Percentiles rank a stretch among this genome's conserved stretches.
Conservation (phyloP, 306 rosid species). For the Lablab purpureus region DNA sequence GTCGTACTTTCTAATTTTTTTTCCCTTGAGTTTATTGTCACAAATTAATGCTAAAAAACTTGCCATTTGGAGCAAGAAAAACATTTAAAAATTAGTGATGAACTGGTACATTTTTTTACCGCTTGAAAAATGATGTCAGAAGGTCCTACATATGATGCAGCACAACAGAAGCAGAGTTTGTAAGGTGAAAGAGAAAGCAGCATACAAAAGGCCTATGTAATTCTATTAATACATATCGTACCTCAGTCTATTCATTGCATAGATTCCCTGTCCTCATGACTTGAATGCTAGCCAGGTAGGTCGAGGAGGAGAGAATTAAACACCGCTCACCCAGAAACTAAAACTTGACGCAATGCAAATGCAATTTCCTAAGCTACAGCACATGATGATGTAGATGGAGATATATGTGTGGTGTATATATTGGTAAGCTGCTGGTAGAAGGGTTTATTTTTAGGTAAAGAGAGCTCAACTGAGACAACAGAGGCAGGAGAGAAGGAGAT, state of each 20-base stretch:
- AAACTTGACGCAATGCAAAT: slow-evolving; percentile 36
- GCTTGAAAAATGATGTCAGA: slow-evolving; percentile 29
- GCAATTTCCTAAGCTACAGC: slow-evolving; percentile 37
- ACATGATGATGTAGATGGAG: background rate
- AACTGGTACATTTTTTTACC: background rate
- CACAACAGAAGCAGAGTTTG: background rate
- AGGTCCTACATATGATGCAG: slow-evolving; percentile 20
- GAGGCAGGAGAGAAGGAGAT: background rate
- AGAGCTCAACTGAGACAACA: slow-evolving; percentile 17
- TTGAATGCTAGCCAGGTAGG: background rate
- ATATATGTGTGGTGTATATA: background rate
- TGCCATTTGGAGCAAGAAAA: slow-evolving; percentile 1
- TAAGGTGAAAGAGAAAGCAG: slow-evolving; percentile 17
- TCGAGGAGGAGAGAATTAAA: slow-evolving; percentile 2
- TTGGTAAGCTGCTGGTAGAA: background rate
- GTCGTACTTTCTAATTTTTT: background rate
- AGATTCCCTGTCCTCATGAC: slow-evolving; percentile 8
- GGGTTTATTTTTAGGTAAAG: slow-evolving; percentile 27
- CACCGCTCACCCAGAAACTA: slow-evolving; percentile 39
- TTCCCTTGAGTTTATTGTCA: background rate
- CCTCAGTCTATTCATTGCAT: slow-evolving; percentile 27
- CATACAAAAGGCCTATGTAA: background rate
- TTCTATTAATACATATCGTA: slow-evolving; percentile 20
- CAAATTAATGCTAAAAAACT: background rate
- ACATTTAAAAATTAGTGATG: background rate